phyloP scores from a whole-genome alignment of 2,329 filamentous ascomycete species.

The Hypoxylon sp. region DNA sequence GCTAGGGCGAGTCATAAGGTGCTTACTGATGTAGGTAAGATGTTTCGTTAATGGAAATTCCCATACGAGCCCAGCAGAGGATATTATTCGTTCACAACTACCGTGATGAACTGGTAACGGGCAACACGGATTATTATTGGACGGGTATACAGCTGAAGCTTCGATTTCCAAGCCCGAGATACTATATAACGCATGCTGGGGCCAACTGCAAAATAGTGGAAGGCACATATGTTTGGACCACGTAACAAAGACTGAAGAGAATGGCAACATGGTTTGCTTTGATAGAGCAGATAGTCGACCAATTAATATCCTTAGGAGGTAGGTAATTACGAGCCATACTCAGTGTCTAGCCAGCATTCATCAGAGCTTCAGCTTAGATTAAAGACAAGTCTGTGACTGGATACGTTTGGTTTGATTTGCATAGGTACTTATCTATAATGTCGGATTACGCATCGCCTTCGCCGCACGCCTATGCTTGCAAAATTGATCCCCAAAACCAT shows the following conservation, averaged over 20 bases:
- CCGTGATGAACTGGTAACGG: not conserved
- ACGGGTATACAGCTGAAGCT: not conserved
- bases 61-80: not conserved
- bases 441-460: slow-evolving; percentile 31
- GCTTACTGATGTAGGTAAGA: slow-evolving; percentile 5
- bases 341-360: not conserved
- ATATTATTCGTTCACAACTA: not conserved
- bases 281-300: not conserved
- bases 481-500: slow-evolving; percentile 28
- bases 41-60: not conserved
- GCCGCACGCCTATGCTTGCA: slow-evolving; percentile 31
- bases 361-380: slow-evolving; percentile 3
- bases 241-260: slow-evolving; percentile 9
- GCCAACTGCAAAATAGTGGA: slow-evolving; percentile 4
- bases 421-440: slow-evolving; percentile 27
- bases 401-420: slow-evolving; percentile 34
- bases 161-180: not conserved
- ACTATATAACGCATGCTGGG: not conserved
- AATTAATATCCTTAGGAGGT: slow-evolving; percentile 4
- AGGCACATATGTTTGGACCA: slow-evolving; percentile 24
- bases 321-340: not conserved
- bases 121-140: not conserved
- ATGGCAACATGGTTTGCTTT: not conserved
- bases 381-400: slow-evolving; percentile 11
- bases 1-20: slow-evolving; percentile 4